phyloP scores from a whole-genome alignment of 352 stramenopile genomes.

The Pythium apleroticum region DNA sequence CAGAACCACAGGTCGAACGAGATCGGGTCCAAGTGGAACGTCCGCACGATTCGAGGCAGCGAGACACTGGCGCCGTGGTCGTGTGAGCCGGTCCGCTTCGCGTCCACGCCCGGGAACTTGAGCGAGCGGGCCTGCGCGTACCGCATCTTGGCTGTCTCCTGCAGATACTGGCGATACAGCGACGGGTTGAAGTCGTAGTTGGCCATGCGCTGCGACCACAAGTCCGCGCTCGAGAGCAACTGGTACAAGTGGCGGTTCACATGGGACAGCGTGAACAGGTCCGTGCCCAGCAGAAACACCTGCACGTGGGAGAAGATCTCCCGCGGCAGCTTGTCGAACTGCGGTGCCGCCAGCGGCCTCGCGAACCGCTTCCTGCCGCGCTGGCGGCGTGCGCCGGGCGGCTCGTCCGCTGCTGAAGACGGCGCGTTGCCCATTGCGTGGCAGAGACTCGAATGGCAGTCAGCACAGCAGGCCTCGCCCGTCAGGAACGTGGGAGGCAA shows the following conservation, averaged over 20 bases:
- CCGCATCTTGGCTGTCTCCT: conserved; percentile 29
- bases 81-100: conserved; percentile 16
- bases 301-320: conserved; percentile 29
- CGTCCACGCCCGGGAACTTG: conserved; percentile 24
- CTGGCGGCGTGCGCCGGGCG: background rate
- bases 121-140: conserved; percentile 24
- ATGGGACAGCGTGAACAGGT: conserved; percentile 37
- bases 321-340: conserved; percentile 21
- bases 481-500: too few relatives aligned
- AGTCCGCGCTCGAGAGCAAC: conserved; percentile 5
- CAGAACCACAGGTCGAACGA: conserved; percentile 53
- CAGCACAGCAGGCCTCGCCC: background rate
- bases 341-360: background rate
- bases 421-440: conserved; percentile 11
- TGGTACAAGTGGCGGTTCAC: conserved; percentile 22
- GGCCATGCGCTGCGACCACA: conserved; percentile 24
- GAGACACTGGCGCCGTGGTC: conserved; percentile 15
- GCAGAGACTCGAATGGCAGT: background rate
- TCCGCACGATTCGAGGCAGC: conserved; percentile 23
- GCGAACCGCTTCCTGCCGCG: conserved; percentile 8
- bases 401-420: conserved; percentile 1
- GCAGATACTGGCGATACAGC: conserved; percentile 21
- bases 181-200: conserved; percentile 28
- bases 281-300: conserved; percentile 32
- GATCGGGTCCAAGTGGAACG: conserved; percentile 29